These are phyloP conservation scores for Fagus sylvatica DNA, from an alignment of 306 rosid genomes.

Conservation along the genomic window DNA sequence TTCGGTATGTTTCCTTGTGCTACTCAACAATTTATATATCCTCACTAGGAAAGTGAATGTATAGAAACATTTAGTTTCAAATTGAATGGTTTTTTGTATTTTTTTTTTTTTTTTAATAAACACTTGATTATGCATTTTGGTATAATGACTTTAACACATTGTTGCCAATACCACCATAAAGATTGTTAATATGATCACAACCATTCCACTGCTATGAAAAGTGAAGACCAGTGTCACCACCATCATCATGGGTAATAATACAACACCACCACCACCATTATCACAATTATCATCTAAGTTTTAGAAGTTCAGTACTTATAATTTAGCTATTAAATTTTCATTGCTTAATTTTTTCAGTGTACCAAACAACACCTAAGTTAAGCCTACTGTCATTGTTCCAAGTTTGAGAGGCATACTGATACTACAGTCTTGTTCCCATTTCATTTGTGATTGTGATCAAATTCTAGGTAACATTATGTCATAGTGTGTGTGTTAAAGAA, in stretches of 20 bases:
- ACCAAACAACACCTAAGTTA: no score
- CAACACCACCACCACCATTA: neutral
- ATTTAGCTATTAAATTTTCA: no score
- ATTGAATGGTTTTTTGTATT: neutral
- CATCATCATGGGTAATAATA: neutral
- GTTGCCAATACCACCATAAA: neutral
- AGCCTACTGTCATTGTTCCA: no score
- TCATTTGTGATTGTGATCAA: no score
- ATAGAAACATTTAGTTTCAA: neutral
- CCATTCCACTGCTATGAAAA: neutral
- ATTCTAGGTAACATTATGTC: no score
- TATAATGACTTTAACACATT: neutral
- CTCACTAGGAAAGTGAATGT: neutral
- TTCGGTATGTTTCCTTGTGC: constrained; percentile 48
- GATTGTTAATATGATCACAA: neutral
- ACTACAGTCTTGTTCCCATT: no score
- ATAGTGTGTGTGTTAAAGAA: no score
- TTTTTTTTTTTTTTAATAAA: neutral
- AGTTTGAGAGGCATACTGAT: no score
- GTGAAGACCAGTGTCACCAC: neutral
- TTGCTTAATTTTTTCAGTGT: no score
- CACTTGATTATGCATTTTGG: neutral
- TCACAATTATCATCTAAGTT: neutral
- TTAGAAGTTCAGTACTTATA: no score
- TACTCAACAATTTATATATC: neutral